phyloP scores from a whole-genome alignment of 805 yeast genomes.

The Teunomyces aglyptinius region DNA sequence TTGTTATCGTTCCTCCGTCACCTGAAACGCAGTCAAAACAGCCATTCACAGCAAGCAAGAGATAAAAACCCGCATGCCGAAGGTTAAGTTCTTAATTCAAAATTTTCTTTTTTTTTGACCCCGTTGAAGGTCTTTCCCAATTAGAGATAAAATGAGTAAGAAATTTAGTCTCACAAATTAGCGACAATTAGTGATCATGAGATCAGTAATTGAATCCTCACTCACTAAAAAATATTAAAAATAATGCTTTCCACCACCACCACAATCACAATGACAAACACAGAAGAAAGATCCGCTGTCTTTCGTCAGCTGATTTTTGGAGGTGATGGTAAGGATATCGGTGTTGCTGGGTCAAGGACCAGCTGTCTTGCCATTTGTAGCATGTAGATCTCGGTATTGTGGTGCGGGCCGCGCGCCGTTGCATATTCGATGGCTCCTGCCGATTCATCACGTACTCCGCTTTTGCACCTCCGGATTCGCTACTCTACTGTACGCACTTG shows the following conservation, averaged over 20 bases:
- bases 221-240: neutral
- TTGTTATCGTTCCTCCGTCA: neutral
- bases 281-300: no score
- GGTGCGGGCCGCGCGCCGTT: neutral
- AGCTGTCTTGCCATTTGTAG: no score
- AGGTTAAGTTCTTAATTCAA: neutral
- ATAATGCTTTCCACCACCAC: neutral
- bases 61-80: neutral
- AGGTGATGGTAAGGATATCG: no score
- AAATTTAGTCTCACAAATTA: neutral
- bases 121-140: neutral
- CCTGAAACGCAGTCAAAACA: neutral
- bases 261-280: no score
- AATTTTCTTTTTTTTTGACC: neutral
- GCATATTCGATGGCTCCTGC: neutral
- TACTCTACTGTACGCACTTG: slow-evolving; percentile 3
- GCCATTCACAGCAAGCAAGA: neutral
- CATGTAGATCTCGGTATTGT: neutral
- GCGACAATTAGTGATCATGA: slow-evolving; percentile 1
- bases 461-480: slow-evolving; percentile 1
- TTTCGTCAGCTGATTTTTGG: no score
- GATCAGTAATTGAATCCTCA: neutral
- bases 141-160: neutral
- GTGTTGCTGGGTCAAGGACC: no score
- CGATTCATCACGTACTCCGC: neutral